Evolutionary conservation across 305 asterid genomes (phyloP).

Genomic region (Plantago lanceolata): DNA sequence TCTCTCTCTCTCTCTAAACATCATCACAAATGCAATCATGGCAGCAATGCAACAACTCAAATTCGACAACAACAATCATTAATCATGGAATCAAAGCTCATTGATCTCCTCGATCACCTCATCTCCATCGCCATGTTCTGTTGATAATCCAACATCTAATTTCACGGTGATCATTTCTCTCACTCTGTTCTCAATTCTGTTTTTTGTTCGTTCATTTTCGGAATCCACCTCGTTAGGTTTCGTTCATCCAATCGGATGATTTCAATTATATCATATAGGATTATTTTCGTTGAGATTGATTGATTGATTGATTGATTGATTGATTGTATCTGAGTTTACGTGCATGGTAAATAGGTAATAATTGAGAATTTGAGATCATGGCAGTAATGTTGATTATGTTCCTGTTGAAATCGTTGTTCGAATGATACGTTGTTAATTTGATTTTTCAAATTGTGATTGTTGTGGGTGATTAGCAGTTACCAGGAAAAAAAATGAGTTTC

Average conservation of each 20-base stretch:
- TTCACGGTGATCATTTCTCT: too few species aligned
- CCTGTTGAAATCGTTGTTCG: not conserved
- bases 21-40: not conserved
- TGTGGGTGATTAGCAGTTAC: constrained; percentile 50
- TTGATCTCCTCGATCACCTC: not conserved
- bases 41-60: not conserved
- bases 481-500: constrained; percentile 56
- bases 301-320: too few species aligned
- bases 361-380: too few species aligned
- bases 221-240: not conserved
- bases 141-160: not conserved
- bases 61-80: too few species aligned
- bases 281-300: too few species aligned
- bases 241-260: not conserved
- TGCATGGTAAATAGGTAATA: too few species aligned
- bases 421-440: too few species aligned
- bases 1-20: not conserved
- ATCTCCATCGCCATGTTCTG: not conserved
- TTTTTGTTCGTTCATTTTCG: too few species aligned
- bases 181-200: not conserved
- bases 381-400: too few species aligned
- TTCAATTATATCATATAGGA: too few species aligned
- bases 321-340: too few species aligned
- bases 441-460: not conserved
- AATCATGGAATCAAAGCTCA: too few species aligned